These are phyloP conservation scores for Perilla frutescens DNA, from an alignment of 257 asterid genomes.

Conservation along the genomic window DNA sequence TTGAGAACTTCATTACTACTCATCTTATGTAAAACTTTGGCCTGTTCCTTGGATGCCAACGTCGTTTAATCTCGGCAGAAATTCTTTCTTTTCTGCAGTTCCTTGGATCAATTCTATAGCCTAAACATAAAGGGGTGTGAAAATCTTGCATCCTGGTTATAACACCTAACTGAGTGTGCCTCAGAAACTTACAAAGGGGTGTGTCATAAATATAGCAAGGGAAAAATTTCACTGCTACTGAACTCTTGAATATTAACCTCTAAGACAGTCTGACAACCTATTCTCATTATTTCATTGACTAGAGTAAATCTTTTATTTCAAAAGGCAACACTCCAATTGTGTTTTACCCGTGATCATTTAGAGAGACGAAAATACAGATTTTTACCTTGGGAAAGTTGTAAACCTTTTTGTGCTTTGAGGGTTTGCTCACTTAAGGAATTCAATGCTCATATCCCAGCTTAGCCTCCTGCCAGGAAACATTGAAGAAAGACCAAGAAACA, in stretches of 20 bases:
- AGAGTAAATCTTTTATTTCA: neutral
- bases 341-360: neutral
- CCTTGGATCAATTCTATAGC: too few relatives aligned
- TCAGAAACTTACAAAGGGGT: neutral
- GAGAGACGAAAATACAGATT: neutral
- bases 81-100: too few relatives aligned
- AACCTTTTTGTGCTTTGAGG: conserved; percentile 26
- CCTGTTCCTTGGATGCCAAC: too few relatives aligned
- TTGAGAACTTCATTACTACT: too few relatives aligned
- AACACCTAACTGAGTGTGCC: too few relatives aligned
- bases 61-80: too few relatives aligned
- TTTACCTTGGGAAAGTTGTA: conserved; percentile 34
- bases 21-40: neutral
- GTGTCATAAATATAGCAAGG: neutral
- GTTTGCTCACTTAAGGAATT: conserved; percentile 35
- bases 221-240: too few relatives aligned
- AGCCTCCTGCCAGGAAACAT: conserved; percentile 35
- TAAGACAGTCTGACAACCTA: too few relatives aligned
- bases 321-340: neutral
- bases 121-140: too few relatives aligned
- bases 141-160: too few relatives aligned
- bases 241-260: too few relatives aligned
- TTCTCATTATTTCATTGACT: neutral
- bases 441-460: conserved; percentile 31
- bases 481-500: conserved; percentile 8